Conservation (phyloP, 805 yeast species). For the Lipomyces spencermartinsiae region DNA sequence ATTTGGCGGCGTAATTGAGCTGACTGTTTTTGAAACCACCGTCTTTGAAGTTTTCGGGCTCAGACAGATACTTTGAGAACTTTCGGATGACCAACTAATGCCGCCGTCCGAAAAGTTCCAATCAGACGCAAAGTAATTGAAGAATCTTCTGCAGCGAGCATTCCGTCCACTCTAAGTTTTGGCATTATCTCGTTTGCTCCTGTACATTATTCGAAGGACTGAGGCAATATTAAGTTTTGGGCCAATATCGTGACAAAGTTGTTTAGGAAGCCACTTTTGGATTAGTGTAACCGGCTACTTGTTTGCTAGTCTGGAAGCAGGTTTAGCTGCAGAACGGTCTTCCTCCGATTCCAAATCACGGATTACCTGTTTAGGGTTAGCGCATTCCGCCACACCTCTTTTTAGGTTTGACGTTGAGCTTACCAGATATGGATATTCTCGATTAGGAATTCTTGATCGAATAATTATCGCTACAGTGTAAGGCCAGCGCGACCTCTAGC, state of each 20-base stretch:
- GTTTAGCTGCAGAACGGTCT: neutral
- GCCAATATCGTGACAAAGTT: neutral
- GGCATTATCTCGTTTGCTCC: neutral
- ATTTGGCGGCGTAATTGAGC: slow-evolving; percentile 5
- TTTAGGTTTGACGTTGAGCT: neutral
- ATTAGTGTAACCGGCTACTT: neutral
- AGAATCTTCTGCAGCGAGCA: neutral
- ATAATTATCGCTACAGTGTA: neutral
- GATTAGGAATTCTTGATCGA: slow-evolving; percentile 1
- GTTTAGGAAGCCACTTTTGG: neutral
- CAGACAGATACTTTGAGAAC: neutral
- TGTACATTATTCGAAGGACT: slow-evolving; percentile 3
- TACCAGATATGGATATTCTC: neutral
- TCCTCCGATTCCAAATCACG: slow-evolving; percentile 3
- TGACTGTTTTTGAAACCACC: neutral
- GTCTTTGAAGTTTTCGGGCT: neutral
- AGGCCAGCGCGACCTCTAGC: neutral
- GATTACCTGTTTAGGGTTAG: slow-evolving; percentile 5
- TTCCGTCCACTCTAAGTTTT: neutral
- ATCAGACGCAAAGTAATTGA: neutral
- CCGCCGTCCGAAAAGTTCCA: neutral
- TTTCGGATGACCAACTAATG: neutral
- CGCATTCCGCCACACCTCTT: neutral
- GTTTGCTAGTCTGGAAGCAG: neutral
- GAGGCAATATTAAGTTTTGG: neutral